Conservation (phyloP, 2,329 filamentous ascomycete species). For the Rugonectria rugulosa region DNA sequence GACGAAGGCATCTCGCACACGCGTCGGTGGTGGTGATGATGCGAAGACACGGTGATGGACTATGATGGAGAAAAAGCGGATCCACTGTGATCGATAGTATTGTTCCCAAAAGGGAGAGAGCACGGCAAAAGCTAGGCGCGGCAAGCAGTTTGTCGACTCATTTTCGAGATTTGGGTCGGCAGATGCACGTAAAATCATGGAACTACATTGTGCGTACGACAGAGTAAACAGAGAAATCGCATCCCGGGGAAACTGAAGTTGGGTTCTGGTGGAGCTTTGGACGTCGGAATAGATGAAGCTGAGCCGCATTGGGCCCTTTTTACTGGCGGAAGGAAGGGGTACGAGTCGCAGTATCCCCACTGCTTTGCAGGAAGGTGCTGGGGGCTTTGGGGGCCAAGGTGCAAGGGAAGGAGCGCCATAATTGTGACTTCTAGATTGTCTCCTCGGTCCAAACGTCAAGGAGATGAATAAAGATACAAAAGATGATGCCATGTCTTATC, state of each 20-base stretch:
- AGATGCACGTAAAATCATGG: neutral
- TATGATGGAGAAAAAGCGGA: neutral
- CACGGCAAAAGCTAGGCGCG: neutral
- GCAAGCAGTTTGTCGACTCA: neutral
- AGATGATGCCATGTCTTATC: too few relatives aligned
- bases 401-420: constrained; percentile 1
- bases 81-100: neutral
- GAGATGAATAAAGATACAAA: too few relatives aligned
- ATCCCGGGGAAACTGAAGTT: neutral
- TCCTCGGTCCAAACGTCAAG: too few relatives aligned
- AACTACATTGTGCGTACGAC: too few relatives aligned
- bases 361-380: neutral
- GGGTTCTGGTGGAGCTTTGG: neutral
- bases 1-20: constrained; percentile 33
- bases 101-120: neutral
- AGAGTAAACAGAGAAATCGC: too few relatives aligned
- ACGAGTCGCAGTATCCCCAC: neutral
- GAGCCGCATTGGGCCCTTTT: neutral
- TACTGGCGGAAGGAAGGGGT: neutral
- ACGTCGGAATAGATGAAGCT: neutral
- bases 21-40: neutral
- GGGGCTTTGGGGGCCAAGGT: neutral
- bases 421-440: too few relatives aligned
- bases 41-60: neutral
- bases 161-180: neutral